These are phyloP conservation scores for Plantago coronopus DNA, from an alignment of 305 asterid genomes.

Conservation along the genomic window DNA sequence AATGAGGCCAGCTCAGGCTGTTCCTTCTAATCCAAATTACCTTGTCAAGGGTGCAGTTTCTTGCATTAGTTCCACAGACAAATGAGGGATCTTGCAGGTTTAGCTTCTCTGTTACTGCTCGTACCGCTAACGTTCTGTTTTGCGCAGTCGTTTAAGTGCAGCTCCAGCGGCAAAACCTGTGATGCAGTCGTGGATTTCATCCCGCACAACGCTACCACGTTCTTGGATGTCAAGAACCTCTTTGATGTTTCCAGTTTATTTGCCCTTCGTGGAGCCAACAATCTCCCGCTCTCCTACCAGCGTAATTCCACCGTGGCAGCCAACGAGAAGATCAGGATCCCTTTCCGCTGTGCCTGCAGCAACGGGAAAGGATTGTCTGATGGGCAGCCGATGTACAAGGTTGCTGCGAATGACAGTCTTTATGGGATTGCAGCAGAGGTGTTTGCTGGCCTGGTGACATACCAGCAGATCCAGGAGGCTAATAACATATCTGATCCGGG, in stretches of 20 bases:
- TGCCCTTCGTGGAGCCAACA: conserved; percentile 5
- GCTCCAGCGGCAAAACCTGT: conserved; percentile 6
- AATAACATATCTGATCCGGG: conserved; percentile 5
- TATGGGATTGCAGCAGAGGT: neutral
- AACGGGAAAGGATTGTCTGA: conserved; percentile 1
- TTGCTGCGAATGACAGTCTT: conserved; percentile 9
- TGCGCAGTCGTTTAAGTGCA: conserved; percentile 2
- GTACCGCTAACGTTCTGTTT: conserved; percentile 1
- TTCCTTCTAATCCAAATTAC: neutral
- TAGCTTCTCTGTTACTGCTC: conserved; percentile 1
- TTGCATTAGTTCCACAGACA: neutral
- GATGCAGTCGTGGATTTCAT: conserved; percentile 2
- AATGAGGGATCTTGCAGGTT: neutral
- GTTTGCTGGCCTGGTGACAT: conserved; percentile 5
- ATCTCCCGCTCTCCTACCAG: neutral
- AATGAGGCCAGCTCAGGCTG: conserved; percentile 9
- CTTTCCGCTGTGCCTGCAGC: conserved; percentile 6
- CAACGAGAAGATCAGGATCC: conserved; percentile 1
- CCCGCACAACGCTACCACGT: neutral
- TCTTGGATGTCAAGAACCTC: conserved; percentile 1
- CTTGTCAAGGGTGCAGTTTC: neutral
- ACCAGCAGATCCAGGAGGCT: conserved; percentile 4
- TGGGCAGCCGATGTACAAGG: neutral
- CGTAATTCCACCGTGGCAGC: conserved; percentile 5
- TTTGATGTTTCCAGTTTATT: conserved; percentile 3